Conservation (phyloP, 345 rosid genomes). For the Theobroma cacao region DNA sequence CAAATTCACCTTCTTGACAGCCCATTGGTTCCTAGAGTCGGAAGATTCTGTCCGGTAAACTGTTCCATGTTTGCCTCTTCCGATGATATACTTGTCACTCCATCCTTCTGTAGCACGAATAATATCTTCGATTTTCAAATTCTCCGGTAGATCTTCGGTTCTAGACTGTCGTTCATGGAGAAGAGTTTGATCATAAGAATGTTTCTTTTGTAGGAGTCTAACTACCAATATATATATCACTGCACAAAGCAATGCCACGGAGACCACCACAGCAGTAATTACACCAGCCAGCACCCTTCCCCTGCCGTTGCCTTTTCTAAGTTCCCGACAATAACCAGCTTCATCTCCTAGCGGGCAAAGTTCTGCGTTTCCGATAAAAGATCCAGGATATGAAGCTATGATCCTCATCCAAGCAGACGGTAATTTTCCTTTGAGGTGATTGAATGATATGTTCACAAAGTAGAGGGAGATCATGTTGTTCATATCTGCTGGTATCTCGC, state of each 20-base stretch:
- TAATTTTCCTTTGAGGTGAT: constrained; percentile 28
- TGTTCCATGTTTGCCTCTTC: constrained; percentile 44
- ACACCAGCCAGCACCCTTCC: constrained; percentile 26
- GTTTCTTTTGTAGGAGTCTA: constrained; percentile 11
- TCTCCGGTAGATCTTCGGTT: constrained; percentile 31
- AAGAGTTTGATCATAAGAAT: constrained; percentile 21
- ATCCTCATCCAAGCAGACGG: constrained; percentile 30
- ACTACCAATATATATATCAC: constrained; percentile 21
- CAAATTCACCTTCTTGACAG: constrained; percentile 37
- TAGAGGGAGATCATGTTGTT: constrained; percentile 32
- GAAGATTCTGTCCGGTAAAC: constrained; percentile 35
- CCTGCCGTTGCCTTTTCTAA: constrained; percentile 8
- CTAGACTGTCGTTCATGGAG: constrained; percentile 16
- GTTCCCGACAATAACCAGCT: constrained; percentile 11
- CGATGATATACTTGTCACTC: constrained; percentile 33
- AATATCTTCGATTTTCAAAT: constrained; percentile 32
- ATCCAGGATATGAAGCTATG: constrained; percentile 29
- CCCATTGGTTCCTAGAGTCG: constrained; percentile 28
- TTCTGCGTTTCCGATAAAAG: constrained; percentile 33
- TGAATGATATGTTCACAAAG: constrained; percentile 40
- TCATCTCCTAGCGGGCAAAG: constrained; percentile 24
- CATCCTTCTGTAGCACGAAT: constrained; percentile 36
- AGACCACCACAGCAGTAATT: constrained; percentile 16
- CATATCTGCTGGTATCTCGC: constrained; percentile 29
- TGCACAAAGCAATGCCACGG: constrained; percentile 29